Conservation (phyloP, 495 filamentous ascomycete species). For the Pseudoneurospora amorphoporcata region DNA sequence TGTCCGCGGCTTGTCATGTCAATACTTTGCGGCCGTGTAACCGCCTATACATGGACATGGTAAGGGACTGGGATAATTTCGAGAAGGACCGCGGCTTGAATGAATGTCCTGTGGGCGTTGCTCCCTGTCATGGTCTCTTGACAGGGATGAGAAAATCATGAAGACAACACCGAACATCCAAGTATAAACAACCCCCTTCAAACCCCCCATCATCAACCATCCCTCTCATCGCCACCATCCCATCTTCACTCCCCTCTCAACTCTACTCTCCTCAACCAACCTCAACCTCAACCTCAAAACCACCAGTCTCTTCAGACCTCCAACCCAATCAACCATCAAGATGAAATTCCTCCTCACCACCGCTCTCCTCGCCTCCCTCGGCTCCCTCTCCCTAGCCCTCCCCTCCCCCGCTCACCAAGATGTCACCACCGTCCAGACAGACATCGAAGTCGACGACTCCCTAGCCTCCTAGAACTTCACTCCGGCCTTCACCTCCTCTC, state of each 20-base stretch:
- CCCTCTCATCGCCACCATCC: not conserved
- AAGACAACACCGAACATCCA: not conserved
- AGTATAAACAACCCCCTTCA: not conserved
- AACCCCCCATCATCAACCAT: not conserved
- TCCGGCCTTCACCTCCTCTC: conserved; percentile 3
- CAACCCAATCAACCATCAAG: conserved; percentile 7
- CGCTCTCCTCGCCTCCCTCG: conserved; percentile 2
- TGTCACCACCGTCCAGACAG: not conserved
- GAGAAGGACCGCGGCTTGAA: not conserved
- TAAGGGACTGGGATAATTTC: not conserved
- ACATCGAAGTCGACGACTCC: conserved; percentile 3
- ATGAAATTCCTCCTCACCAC: conserved; percentile 17
- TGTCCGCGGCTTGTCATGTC: not conserved
- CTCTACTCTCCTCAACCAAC: not conserved
- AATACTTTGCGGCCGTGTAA: not conserved
- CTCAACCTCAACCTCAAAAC: too few relatives aligned
- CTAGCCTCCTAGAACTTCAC: conserved; percentile 7
- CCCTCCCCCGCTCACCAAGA: conserved; percentile 3
- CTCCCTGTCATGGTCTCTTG: not conserved
- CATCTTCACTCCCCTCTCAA: not conserved
- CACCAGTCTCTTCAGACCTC: too few relatives aligned
- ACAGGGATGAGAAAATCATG: too few relatives aligned
- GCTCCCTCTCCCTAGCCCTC: not conserved
- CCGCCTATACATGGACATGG: not conserved
- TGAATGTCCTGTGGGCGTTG: too few relatives aligned